Conservation (phyloP, 2,329 filamentous ascomycete species). For the Aspergillus neoniger region DNA sequence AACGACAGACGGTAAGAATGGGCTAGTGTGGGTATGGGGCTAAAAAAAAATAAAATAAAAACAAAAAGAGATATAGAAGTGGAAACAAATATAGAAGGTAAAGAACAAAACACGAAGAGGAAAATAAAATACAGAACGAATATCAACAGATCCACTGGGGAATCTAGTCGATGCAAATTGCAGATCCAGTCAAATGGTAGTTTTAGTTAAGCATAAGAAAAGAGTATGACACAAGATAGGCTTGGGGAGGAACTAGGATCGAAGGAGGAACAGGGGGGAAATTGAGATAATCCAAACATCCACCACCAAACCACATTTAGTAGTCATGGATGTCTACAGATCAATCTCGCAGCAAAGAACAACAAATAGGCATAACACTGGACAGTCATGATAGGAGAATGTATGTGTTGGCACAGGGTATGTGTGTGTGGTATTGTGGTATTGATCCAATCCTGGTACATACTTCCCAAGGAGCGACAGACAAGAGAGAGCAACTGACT, state of each 20-base stretch:
- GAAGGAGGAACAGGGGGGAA: neutral
- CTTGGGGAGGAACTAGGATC: neutral
- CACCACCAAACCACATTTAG: neutral
- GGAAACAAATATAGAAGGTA: neutral
- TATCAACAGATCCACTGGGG: neutral
- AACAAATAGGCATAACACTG: no score
- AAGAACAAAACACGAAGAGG: neutral
- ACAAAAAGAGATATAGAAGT: neutral
- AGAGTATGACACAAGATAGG: neutral
- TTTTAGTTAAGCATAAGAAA: neutral
- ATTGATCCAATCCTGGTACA: no score
- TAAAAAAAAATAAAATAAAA: neutral
- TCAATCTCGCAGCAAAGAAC: neutral
- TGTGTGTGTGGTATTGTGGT: no score
- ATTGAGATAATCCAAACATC: neutral
- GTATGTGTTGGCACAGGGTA: no score
- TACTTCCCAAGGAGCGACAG: neutral
- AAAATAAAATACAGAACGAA: neutral
- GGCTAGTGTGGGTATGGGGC: neutral
- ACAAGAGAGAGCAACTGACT: conserved; percentile 10
- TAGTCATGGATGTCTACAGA: neutral
- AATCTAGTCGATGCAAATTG: no score
- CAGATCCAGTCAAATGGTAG: neutral
- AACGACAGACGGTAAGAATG: neutral
- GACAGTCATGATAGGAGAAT: no score